Evolutionary conservation across 352 stramenopile genomes (phyloP), one percentile per base, ranked within the genome.

Genomic region (Lagenidium giganteum): DNA sequence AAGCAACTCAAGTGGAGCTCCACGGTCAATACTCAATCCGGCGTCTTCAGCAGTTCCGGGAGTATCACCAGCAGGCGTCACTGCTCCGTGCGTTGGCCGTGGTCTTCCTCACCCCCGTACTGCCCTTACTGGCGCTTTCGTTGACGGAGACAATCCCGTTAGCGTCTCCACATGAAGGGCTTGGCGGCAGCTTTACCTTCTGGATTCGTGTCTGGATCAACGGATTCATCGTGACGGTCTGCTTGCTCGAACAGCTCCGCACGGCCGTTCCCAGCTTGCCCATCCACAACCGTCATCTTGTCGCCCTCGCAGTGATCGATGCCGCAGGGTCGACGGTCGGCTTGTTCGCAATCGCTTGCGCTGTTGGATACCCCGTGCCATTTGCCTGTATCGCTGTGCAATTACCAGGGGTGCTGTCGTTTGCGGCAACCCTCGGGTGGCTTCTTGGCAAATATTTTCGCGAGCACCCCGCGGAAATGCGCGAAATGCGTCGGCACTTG

Each of bases 291-390:
- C n/a, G n/a, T n/a, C n/a, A n/a, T n/a, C n/a, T n/a, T n/a, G n/a
- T n/a, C n/a, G n/a, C n/a, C n/a, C n/a, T n/a, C n/a, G n/a, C n/a
- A n/a, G n/a, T n/a, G n/a, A n/a, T n/a, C n/a, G n/a, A n/a, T n/a
- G n/a, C n/a, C n/a, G n/a, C n/a, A n/a, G n/a, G n/a, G n/a, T n/a
- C n/a, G n/a, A n/a, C n/a, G n/a, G n/a, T n/a, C n/a, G n/a, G n/a
- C n/a, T n/a, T n/a, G n/a, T n/a, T n/a, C n/a, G n/a, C n/a, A n/a
- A n/a, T n/a, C n/a, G 32, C 43, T 5, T 36, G 16, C 8, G 2
- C 7, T 11, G 12, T 47, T 21, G 66, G 52, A 2, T 74, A 62
- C 25, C 63, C 66, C 7, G 28, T 74, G 11, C 56, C 66, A 5
- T 77, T 73, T n/a, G n/a, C n/a, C n/a, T n/a, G n/a, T n/a, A n/a